Evolutionary conservation across 176 grass and related monocot species (phyloP), one percentile per base, ranked within the genome.

Genomic region (Carex parvula): DNA sequence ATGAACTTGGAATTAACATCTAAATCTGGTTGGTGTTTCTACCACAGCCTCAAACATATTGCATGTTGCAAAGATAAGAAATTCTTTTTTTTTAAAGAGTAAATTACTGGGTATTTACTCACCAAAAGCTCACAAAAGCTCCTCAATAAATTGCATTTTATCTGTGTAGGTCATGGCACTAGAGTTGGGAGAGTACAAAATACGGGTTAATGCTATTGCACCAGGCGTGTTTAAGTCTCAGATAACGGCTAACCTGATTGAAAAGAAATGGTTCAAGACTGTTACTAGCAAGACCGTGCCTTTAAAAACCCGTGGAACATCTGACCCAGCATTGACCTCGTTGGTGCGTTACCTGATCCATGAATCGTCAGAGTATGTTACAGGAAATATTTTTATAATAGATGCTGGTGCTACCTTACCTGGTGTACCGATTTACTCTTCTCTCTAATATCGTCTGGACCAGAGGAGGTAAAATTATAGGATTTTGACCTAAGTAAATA

Each of bases 221-320:
- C 92, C 92, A n/a, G 94, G 95, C 17, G 21, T 94, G 60, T 98
- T 98, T 73, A 88, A 88, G 8, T 98, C 95, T 16, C 90, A 98
- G 73, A 94, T 94, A 90, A 98, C 95, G 0, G 70, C 50, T 80
- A 70, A 83, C 72, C 84, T 98, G 4, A 64, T 98, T 83, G 20
- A 87, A 75, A 98, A 84, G 69, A 87, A 65, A 84, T 98, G 95
- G 95, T 18, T 94, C 58, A 87, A 72, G 30, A 86, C 18, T 3
- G 95, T 98, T 3, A 35, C 84, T 17, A 86, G 88, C 76, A 98
- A 79, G 82, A 91, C 64, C 24, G 90, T 93, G 35, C 92, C 95
- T 30, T 77, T 98, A 21, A 85, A 80, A 88, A 81, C 83, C 9
- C 67, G 79, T 70, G 95, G 95, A 60, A 85, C 85, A 30, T 84